Conservation (phyloP, 192 early-diverging fungal species). For the Coemansia sp. region DNA sequence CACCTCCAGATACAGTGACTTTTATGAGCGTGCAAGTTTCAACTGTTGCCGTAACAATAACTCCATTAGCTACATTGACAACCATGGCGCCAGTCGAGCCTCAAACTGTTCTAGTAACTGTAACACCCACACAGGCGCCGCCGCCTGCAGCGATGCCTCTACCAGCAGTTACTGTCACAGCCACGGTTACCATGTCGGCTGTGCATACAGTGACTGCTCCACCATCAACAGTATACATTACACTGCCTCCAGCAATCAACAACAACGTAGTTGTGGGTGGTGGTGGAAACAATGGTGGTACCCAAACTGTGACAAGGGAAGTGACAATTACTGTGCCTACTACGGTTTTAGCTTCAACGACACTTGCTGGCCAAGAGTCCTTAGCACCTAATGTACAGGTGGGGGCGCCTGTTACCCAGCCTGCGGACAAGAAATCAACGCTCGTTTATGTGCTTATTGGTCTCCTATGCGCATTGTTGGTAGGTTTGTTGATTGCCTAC, state of each 20-base stretch:
- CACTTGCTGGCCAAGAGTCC: background rate
- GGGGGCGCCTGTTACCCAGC: background rate
- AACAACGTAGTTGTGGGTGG: background rate
- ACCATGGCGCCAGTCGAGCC: background rate
- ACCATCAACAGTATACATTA: background rate
- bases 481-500: background rate
- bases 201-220: background rate
- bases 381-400: background rate
- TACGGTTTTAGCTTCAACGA: background rate
- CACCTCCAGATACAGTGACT: background rate
- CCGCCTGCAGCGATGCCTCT: background rate
- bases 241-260: background rate
- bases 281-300: background rate
- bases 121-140: background rate
- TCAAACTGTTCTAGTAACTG: no score
- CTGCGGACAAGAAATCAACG: background rate
- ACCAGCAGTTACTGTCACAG: slow-evolving; percentile 1
- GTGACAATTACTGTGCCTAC: background rate
- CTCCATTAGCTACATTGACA: background rate
- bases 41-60: background rate
- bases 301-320: background rate
- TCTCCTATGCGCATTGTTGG: background rate
- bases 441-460: background rate
- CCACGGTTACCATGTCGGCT: background rate
- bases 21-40: background rate